Evolutionary conservation across 345 rosid species (phyloP), one percentile per base, ranked within the genome.

Genomic region (Carallia brachiata): DNA sequence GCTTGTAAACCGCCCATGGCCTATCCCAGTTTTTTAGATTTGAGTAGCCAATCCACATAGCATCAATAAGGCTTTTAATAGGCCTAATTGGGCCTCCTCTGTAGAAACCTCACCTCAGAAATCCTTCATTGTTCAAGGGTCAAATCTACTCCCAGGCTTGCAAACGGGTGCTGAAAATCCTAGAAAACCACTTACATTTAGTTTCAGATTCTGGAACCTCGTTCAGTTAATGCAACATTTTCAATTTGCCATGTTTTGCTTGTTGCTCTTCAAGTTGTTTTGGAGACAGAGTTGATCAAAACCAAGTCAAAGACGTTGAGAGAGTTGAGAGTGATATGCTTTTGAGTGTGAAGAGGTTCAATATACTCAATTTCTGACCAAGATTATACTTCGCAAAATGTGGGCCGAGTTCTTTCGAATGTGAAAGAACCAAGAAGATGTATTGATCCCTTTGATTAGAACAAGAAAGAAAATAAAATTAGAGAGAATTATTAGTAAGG

Each of bases 61-160:
- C 27, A 62, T 74, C 17, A 53, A 1, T 34, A 1, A 68, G 0
- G 30, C 77, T 1, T 36, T 9, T 47, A 68, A 74, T 23, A 72
- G 77, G 2, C 52, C 68, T 6, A 74, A 57, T 7, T 74, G 77
- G 77, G 77, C 10, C 59, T 62, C 59, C 77, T 74, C 48, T 73
- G 72, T 36, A 68, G 77, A 12, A 74, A 74, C 37, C 68, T 74
- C 23, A 62, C 73, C 4, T 53, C 77, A 7, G 68, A 68, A 36
- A 74, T 74, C 36, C 77, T 74, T 30, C 73, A 74, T 36, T 73
- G 73, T 12, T 68, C 73, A 1, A 47, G 77, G 28, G 69, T 68
- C 3, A 68, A 63, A 36, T 37, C 1, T 74, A 61, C 31, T 62
- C 63, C 9, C 67, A 62, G 6, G 73, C 72, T 19, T 72, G 73